Conservation (phyloP, 2,329 filamentous ascomycete genomes). For the Penicillium brasilianum region DNA sequence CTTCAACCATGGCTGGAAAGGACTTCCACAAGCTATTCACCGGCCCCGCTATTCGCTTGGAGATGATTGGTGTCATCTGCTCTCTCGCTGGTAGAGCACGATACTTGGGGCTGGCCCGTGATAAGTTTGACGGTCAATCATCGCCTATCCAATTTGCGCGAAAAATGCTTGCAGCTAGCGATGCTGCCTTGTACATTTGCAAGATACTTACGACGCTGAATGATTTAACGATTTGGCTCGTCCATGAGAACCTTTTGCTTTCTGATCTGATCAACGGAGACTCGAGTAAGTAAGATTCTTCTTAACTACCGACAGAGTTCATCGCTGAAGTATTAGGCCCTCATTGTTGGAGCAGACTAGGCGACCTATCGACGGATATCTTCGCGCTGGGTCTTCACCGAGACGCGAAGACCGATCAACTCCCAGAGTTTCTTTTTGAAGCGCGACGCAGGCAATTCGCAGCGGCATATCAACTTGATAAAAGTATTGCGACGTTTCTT, state of each 20-base stretch:
- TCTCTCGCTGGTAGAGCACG: slow-evolving; percentile 42
- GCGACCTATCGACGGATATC: slow-evolving; percentile 35
- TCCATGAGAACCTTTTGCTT: slow-evolving; percentile 44
- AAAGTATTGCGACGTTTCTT: slow-evolving; percentile 37
- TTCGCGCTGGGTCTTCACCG: slow-evolving; percentile 36
- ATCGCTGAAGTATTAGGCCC: not conserved
- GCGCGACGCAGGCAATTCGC: slow-evolving; percentile 33
- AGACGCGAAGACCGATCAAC: slow-evolving; percentile 21
- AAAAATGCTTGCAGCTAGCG: slow-evolving; percentile 41
- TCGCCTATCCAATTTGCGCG: slow-evolving; percentile 27
- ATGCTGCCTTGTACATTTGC: slow-evolving; percentile 44
- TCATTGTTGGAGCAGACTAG: slow-evolving; percentile 20
- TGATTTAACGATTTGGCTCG: slow-evolving; percentile 41
- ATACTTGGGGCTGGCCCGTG: slow-evolving; percentile 29
- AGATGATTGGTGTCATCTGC: slow-evolving; percentile 46
- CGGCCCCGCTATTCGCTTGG: slow-evolving; percentile 44
- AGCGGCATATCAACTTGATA: slow-evolving; percentile 36
- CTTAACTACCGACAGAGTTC: not conserved
- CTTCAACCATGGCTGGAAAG: slow-evolving; percentile 32
- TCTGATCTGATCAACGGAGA: slow-evolving; percentile 44
- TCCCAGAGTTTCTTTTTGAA: slow-evolving; percentile 32
- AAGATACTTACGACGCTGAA: slow-evolving; percentile 46
- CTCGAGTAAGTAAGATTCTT: slow-evolving; percentile 36
- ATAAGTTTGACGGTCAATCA: slow-evolving; percentile 17
- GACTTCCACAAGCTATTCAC: slow-evolving; percentile 48